Evolutionary conservation across 306 rosid genomes (phyloP).

Genomic region (Begonia fuchsioides): DNA sequence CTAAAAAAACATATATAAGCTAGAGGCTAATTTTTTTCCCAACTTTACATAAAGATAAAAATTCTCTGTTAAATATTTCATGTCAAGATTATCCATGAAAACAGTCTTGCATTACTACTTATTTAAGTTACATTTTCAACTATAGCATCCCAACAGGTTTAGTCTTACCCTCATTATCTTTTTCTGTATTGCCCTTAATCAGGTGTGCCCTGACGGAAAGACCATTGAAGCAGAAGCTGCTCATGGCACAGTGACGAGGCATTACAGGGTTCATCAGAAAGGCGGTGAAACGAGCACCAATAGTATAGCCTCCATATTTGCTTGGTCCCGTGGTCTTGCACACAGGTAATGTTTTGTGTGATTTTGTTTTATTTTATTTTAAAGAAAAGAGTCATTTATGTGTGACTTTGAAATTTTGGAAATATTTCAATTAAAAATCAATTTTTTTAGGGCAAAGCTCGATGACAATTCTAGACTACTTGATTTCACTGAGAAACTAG

Average conservation of each 20-base stretch:
- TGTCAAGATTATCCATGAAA: too few relatives aligned
- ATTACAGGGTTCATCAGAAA: slow-evolving; percentile 79
- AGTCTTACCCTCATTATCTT: too few relatives aligned
- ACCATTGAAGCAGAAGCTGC: slow-evolving; percentile 98
- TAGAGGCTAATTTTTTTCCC: too few relatives aligned
- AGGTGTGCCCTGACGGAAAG: slow-evolving; percentile 97
- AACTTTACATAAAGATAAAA: too few relatives aligned
- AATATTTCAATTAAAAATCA: not conserved
- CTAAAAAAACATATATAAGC: too few relatives aligned
- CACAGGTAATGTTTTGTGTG: slow-evolving; percentile 42
- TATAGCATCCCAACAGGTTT: too few relatives aligned
- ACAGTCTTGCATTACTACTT: too few relatives aligned
- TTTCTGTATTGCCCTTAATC: not conserved
- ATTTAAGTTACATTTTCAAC: too few relatives aligned
- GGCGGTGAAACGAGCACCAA: slow-evolving; percentile 99
- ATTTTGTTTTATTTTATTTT: not conserved
- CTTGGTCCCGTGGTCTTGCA: slow-evolving; percentile 93
- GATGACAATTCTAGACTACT: slow-evolving; percentile 57
- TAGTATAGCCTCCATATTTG: slow-evolving; percentile 95
- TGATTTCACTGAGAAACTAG: slow-evolving; percentile 64
- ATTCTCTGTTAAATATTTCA: too few relatives aligned
- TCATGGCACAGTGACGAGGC: slow-evolving; percentile 92
- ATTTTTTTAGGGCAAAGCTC: slow-evolving; percentile 61
- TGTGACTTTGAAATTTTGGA: not conserved
- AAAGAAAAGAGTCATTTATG: too few relatives aligned